Percentiles rank a stretch among this genome's conserved stretches.
Evolutionary conservation across 2,329 filamentous ascomycete genomes (phyloP).

Genomic region (Monosporascus sp.): DNA sequence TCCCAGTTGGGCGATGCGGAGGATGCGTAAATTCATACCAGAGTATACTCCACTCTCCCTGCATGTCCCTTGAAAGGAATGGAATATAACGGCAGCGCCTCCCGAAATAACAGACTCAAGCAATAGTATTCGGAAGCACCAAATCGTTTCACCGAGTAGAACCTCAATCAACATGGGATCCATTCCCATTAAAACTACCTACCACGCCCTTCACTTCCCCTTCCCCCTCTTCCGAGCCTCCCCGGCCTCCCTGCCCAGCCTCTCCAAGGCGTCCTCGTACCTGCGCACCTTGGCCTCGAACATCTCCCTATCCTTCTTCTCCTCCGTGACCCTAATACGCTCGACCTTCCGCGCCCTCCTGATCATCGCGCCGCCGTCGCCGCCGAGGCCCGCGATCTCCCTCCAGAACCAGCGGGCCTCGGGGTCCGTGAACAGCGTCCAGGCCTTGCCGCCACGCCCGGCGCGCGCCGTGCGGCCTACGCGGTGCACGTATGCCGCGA

Average conservation of each 20-base stretch:
- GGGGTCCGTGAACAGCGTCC: constrained; percentile 76
- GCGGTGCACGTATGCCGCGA: constrained; percentile 83
- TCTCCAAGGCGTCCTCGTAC: constrained; percentile 54
- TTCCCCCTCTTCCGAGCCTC: constrained; percentile 11
- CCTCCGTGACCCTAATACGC: constrained; percentile 37
- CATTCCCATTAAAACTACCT: too few relatives aligned
- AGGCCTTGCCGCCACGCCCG: constrained; percentile 68
- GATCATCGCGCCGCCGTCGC: constrained; percentile 19
- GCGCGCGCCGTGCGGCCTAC: constrained; percentile 88
- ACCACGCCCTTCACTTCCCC: background rate
- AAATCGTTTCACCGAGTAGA: too few relatives aligned
- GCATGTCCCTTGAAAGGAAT: too few relatives aligned
- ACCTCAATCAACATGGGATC: too few relatives aligned
- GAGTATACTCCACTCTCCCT: too few relatives aligned
- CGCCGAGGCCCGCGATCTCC: constrained; percentile 54
- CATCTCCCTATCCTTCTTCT: constrained; percentile 28
- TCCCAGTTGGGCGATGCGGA: too few relatives aligned
- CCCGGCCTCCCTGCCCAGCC: constrained; percentile 57
- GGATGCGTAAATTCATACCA: too few relatives aligned
- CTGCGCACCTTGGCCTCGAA: constrained; percentile 43
- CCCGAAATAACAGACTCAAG: too few relatives aligned
- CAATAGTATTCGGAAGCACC: too few relatives aligned
- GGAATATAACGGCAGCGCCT: too few relatives aligned
- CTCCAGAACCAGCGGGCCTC: constrained; percentile 93
- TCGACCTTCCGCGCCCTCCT: constrained; percentile 40